Evolutionary conservation across 2,329 filamentous ascomycete genomes (phyloP).

Genomic region (Elsinoe perseae): DNA sequence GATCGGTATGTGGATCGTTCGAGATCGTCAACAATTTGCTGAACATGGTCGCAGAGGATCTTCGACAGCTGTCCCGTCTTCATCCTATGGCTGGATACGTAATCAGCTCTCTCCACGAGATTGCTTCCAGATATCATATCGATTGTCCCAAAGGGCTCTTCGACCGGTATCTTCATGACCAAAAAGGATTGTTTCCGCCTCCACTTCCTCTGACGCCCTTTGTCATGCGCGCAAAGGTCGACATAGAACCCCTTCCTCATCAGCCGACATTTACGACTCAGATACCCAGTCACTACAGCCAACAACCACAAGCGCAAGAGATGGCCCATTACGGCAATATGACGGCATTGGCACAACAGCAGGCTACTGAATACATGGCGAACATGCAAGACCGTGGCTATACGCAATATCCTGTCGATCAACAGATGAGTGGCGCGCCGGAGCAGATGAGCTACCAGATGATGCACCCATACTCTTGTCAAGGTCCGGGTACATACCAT

Average conservation of each 20-base stretch:
- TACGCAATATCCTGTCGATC: background rate
- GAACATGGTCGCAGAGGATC: background rate
- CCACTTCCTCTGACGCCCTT: background rate
- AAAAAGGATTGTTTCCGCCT: background rate
- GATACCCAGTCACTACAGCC: background rate
- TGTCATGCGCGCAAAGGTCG: background rate
- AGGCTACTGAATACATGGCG: background rate
- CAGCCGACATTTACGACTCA: background rate
- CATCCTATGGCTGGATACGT: background rate
- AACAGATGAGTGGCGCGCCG: background rate
- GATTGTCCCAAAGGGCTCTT: conserved; percentile 1
- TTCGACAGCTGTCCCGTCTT: background rate
- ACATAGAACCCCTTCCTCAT: background rate
- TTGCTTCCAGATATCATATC: background rate
- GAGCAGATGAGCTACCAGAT: background rate
- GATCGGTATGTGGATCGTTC: background rate
- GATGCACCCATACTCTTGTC: background rate
- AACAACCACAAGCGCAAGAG: background rate
- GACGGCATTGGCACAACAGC: background rate
- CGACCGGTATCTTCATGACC: background rate
- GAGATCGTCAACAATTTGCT: background rate
- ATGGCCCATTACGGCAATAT: background rate
- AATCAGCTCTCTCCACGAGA: background rate
- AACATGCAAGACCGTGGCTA: background rate
- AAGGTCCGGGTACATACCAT: background rate